Evolutionary conservation across 257 asterid species (phyloP), one percentile per base, ranked within the genome.

Genomic region (Gardenia jasminoides): DNA sequence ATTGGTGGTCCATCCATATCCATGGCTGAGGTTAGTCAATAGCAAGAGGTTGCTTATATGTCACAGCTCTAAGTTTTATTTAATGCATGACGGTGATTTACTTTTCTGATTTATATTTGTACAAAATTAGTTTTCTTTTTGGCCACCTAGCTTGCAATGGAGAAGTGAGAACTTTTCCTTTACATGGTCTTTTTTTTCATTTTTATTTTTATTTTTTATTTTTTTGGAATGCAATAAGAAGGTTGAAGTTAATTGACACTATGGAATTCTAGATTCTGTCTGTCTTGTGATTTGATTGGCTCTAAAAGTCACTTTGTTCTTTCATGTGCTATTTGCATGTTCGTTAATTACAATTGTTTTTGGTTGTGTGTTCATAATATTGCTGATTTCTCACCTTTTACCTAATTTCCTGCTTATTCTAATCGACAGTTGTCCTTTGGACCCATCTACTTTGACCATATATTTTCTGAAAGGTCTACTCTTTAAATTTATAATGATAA

Each of bases 1-100:
- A 78, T 80, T 3, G 84, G 97, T 58, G 88, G 75, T 75, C 83
- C 96, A 59, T 82, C 90, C 66, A 84, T 86, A 79, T 87, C 98
- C 76, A 81, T 92, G 88, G 79, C 97, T 10, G 97, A 94, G 98
- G 96, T 94, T 82, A 58, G 43, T 66, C 13, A 54, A 33, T 76
- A 46, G 56, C 56, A 48, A 54, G 33, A 8, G 56, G 26, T 48
- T 66, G 58, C 12, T 33, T 15, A 31, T 56, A 66, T 22, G 28
- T 6, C 2, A 28, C 33, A 19, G 16, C 10, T 6, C 9, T 8
- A 50, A 10, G 16, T 6, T 54, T 78, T 54, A 19, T 13, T 74
- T 74, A 26, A 46, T 78, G 31, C 46, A 50, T 70, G 54, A 36
- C 36, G 22, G 65, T 47, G 36, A 43, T 28, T 64, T 58, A 10